Evolutionary conservation across 345 rosid genomes (phyloP).

Genomic region (Mangifera indica): DNA sequence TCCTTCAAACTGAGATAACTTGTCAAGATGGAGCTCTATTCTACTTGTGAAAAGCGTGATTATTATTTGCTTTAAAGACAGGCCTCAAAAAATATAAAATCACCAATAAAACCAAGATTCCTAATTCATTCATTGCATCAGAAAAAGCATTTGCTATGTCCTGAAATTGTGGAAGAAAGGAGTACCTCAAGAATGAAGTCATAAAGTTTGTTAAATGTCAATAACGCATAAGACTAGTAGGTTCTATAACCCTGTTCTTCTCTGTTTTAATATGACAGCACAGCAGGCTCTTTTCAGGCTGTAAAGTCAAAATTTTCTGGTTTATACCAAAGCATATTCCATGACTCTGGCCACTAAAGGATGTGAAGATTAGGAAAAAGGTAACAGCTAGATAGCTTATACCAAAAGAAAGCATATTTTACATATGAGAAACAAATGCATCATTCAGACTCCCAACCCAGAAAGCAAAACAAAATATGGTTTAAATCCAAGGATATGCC

Average conservation of each 20-base stretch:
- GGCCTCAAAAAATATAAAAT: not conserved
- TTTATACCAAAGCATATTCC: conserved; percentile 19
- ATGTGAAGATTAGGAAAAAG: not conserved
- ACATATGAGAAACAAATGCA: not conserved
- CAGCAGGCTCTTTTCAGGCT: not conserved
- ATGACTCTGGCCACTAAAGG: not conserved
- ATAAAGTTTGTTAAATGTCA: not conserved
- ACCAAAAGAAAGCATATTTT: not conserved
- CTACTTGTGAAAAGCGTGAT: not conserved
- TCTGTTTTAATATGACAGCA: too few relatives aligned
- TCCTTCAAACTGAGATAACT: not conserved
- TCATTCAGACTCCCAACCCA: not conserved
- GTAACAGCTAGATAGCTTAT: not conserved
- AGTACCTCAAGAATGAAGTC: not conserved
- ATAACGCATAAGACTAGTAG: not conserved
- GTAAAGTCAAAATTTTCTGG: not conserved
- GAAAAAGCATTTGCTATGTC: not conserved
- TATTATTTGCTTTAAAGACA: not conserved
- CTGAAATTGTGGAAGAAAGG: not conserved
- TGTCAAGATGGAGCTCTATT: not conserved
- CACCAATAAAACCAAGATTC: not conserved
- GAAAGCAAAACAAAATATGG: not conserved
- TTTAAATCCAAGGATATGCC: not conserved
- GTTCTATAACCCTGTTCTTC: not conserved
- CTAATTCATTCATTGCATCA: not conserved